These are phyloP conservation scores for Trifolium subterraneum DNA, from an alignment of 306 rosid genomes.

Conservation along the genomic window DNA sequence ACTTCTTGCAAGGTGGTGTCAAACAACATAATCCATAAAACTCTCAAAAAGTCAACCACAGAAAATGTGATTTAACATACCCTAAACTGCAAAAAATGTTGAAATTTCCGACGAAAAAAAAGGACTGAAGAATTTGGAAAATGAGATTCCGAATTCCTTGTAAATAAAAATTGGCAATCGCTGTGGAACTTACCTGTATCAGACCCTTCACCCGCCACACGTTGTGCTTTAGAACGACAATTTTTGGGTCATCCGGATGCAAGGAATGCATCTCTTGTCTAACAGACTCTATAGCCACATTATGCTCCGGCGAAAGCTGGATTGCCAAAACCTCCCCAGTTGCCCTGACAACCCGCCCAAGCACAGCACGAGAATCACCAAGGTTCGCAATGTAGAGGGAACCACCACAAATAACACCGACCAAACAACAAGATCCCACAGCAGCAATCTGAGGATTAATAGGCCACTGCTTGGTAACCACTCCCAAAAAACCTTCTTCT, in stretches of 20 bases:
- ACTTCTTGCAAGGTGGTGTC: conserved; percentile 27
- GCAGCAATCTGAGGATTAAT: conserved; percentile 90
- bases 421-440: conserved; percentile 94
- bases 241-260: conserved; percentile 85
- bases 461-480: conserved; percentile 84
- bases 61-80: conserved; percentile 21
- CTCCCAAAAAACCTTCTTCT: conserved; percentile 83
- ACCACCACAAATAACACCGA: conserved; percentile 80
- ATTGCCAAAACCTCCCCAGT: conserved; percentile 85
- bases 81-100: not conserved
- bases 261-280: conserved; percentile 89
- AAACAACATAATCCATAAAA: conserved; percentile 5
- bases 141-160: not conserved
- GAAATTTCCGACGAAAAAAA: conserved; percentile 3
- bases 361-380: conserved; percentile 97
- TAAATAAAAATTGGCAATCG: conserved; percentile 15
- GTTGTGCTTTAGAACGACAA: conserved; percentile 89
- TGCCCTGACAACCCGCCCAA: conserved; percentile 74
- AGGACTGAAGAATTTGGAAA: conserved; percentile 8
- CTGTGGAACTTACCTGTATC: conserved; percentile 70
- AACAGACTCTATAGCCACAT: conserved; percentile 83
- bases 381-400: conserved; percentile 83
- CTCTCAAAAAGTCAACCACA: conserved; percentile 8
- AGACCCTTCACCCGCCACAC: conserved; percentile 99
- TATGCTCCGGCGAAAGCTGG: conserved; percentile 91